Evolutionary conservation across 768 basidiomycete species (phyloP), one percentile per base, ranked within the genome.

Genomic region (Pleurotus cornucopiae): DNA sequence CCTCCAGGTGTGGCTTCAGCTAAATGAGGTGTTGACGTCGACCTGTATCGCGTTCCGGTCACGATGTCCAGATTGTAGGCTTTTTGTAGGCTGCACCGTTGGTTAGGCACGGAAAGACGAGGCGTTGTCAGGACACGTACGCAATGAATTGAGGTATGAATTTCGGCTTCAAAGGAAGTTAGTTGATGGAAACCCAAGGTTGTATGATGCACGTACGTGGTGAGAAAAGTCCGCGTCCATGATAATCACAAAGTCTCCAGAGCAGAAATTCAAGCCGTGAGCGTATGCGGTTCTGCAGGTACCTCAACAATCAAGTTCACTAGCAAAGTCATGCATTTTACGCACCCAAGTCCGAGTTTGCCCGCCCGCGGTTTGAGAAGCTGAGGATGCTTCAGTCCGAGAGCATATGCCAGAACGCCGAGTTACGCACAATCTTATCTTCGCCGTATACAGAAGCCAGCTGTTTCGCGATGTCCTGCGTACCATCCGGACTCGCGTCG

Each of bases 221-320:
- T 96, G 94, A 4, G 92, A 94, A 71, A 96, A 94, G 73, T 96
- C 94, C 49, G 94, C 94, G 63, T 96, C 94, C 94, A 96, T 96
- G 67, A 96, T 95, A 66, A 95, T 91, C 18, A 94, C 91, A 72
- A 94, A 96, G 70, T 92, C 91, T 6, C 94, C 94, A 0, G 86
- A 86, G 62, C 88, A 89, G 70, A 90, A 95, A 62, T 91, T 86
- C 47, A 96, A 76, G 11, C 94, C 94, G 66, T 96, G 89, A 38
- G 95, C 89, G 66, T 96, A 96, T 34, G 94, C 94, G 18, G 94
- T 94, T 55, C 91, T 94, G 59, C 73, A 38, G 14, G 45, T 25
- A 51, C 49, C 55, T 57, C 49, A 55, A 18, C 48, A 41, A 23
- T 25, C 40, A 51, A 18, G 11, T 5, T 1, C 38, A 20, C 30